A percentile compares a stretch with the other conserved stretches of the same genome.
These are phyloP conservation scores for Tetracentron sinense DNA, from an alignment of 164 flowering plant genomes.

Conservation along the genomic window DNA sequence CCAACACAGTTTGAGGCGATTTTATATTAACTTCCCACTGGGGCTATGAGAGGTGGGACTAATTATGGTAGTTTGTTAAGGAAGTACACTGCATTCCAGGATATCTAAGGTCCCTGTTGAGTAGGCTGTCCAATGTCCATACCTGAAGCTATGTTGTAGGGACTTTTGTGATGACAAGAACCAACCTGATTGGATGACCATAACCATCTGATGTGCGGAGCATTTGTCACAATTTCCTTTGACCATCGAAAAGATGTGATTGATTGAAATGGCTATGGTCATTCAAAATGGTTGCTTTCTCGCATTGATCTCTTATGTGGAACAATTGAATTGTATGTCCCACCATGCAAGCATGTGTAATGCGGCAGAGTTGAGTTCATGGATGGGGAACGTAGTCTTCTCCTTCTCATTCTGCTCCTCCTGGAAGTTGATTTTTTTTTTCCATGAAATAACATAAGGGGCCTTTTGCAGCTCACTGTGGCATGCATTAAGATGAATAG, in stretches of 20 bases:
- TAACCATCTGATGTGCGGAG: not conserved
- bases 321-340: not conserved
- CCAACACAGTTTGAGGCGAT: not conserved
- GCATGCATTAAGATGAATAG: slow-evolving; percentile 93
- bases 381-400: not conserved
- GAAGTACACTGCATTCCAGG: not conserved
- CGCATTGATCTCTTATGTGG: too few relatives aligned
- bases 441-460: not conserved
- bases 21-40: too few relatives aligned
- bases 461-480: slow-evolving; percentile 71
- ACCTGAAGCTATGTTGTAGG: not conserved
- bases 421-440: too few relatives aligned
- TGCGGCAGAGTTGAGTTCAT: not conserved
- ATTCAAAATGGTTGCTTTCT: too few relatives aligned
- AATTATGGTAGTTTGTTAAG: not conserved
- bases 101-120: not conserved
- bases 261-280: too few relatives aligned
- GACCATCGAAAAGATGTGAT: not conserved
- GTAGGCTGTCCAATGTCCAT: not conserved
- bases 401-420: too few relatives aligned
- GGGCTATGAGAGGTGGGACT: not conserved
- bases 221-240: not conserved
- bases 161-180: not conserved
- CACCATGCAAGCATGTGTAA: not conserved
- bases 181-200: not conserved